phyloP scores from a whole-genome alignment of 2,329 filamentous ascomycete genomes.

The Dothiorella sarmentorum region DNA sequence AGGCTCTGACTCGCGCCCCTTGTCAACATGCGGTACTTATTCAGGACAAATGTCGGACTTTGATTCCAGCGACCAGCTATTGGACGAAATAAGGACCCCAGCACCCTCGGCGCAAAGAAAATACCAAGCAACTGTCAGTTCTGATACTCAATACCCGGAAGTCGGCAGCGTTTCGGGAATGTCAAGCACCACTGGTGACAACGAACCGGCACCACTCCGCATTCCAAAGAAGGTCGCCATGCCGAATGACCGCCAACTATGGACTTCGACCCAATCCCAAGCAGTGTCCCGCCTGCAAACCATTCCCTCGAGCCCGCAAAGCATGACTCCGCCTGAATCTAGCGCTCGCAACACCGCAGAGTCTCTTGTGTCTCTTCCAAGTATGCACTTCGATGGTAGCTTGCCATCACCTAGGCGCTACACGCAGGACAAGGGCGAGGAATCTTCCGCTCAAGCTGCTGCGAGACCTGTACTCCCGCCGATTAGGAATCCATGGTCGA shows the following conservation, averaged over 20 bases:
- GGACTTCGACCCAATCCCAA: neutral
- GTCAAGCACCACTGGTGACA: neutral
- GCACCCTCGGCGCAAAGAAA: neutral
- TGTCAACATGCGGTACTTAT: slow-evolving; percentile 1
- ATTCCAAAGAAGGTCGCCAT: slow-evolving; percentile 5
- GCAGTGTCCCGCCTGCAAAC: neutral
- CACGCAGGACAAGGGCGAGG: neutral
- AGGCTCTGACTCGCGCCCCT: neutral
- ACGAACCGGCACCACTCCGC: neutral
- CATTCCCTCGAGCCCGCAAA: neutral
- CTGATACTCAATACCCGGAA: neutral
- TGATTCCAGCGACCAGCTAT: neutral
- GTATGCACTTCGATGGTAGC: neutral
- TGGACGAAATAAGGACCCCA: neutral
- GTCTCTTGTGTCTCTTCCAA: slow-evolving; percentile 6
- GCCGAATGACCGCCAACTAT: neutral
- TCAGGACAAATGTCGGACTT: neutral
- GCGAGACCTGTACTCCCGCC: neutral
- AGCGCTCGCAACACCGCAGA: neutral
- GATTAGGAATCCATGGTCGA: slow-evolving; percentile 13
- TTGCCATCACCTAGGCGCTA: neutral
- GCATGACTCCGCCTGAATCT: neutral
- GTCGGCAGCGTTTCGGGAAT: neutral
- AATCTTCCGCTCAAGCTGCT: neutral
- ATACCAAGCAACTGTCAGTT: neutral